These are phyloP conservation scores for Coix lacrymajobi DNA, from an alignment of 176 grass and related monocot species.

Conservation along the genomic window DNA sequence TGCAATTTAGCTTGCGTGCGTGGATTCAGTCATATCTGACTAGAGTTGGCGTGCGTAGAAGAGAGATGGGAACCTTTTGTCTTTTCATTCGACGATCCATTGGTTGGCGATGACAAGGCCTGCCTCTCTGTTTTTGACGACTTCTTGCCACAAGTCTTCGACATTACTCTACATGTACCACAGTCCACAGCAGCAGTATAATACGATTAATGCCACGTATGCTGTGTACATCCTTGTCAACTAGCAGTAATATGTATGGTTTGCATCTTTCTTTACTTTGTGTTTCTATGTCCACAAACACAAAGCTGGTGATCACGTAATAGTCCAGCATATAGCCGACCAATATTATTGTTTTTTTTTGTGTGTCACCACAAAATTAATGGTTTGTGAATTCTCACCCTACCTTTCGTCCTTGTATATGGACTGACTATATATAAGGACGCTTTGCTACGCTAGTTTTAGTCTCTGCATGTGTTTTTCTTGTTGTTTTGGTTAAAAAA, in stretches of 20 bases:
- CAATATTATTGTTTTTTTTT: no score
- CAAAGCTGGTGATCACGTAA: no score
- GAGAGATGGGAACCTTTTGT: background rate
- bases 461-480: no score
- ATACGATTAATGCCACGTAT: background rate
- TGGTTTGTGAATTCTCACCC: no score
- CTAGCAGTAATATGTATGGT: background rate
- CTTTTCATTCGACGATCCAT: background rate
- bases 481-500: no score
- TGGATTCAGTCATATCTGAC: background rate
- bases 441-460: no score
- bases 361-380: no score
- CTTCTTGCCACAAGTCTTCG: background rate
- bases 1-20: conserved; percentile 23
- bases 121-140: background rate
- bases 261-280: background rate
- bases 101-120: background rate
- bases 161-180: background rate
- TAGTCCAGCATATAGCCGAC: no score
- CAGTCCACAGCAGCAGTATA: no score
- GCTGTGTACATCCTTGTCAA: background rate
- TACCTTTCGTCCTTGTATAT: no score
- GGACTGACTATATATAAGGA: no score
- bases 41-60: conserved; percentile 6
- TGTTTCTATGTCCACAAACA: no score